Evolutionary conservation across 2,329 filamentous ascomycete genomes (phyloP).

Genomic region (Monilinia fructigena): DNA sequence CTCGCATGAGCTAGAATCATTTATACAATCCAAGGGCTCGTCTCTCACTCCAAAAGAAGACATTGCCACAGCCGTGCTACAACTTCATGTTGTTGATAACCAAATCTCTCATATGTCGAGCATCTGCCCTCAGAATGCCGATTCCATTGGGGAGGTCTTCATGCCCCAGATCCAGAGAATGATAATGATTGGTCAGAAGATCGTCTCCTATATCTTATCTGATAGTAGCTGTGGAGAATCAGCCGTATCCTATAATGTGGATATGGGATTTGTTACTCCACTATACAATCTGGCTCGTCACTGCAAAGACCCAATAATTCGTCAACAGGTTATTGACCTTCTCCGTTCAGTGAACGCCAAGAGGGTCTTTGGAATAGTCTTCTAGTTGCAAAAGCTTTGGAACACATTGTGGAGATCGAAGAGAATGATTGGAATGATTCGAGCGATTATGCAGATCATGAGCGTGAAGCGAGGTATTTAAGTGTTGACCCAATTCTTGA

Average conservation of each 20-base stretch:
- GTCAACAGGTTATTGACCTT: slow-evolving; percentile 60
- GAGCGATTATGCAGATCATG: neutral
- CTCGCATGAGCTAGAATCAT: neutral
- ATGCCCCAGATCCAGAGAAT: slow-evolving; percentile 10
- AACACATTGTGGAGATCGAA: slow-evolving; percentile 31
- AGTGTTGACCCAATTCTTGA: too few species aligned
- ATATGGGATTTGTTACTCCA: slow-evolving; percentile 61
- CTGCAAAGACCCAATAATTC: slow-evolving; percentile 55
- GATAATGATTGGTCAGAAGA: slow-evolving; percentile 2
- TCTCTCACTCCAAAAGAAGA: neutral
- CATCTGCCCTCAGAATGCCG: slow-evolving; percentile 5
- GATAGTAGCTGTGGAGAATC: slow-evolving; percentile 2
- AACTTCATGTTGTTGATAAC: slow-evolving; percentile 23
- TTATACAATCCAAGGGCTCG: neutral
- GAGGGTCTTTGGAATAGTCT: slow-evolving; percentile 64
- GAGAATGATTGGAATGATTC: slow-evolving; percentile 15
- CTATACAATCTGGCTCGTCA: slow-evolving; percentile 63
- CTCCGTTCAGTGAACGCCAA: slow-evolving; percentile 55
- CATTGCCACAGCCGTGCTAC: slow-evolving; percentile 16
- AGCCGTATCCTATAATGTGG: slow-evolving; percentile 52
- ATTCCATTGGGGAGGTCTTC: neutral
- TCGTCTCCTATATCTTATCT: neutral
- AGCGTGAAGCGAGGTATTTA: neutral
- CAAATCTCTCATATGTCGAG: slow-evolving; percentile 20
- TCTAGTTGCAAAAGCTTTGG: slow-evolving; percentile 28